These are phyloP conservation scores for Blastobotrys persicus DNA, from an alignment of 1,139 yeast species.

Conservation along the genomic window DNA sequence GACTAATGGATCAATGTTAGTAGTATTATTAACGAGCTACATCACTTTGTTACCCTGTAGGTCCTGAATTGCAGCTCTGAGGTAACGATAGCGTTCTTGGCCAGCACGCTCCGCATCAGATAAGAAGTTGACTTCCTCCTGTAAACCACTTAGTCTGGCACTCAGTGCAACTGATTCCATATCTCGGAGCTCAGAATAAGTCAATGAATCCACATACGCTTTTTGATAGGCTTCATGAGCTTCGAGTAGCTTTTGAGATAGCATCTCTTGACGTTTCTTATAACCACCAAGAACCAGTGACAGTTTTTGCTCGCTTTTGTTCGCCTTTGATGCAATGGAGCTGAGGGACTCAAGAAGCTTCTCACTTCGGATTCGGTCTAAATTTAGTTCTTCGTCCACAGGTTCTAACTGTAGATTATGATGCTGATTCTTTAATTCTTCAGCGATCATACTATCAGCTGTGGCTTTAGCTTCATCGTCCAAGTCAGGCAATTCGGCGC, in stretches of 20 bases:
- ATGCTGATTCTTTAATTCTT: slow-evolving; percentile 25
- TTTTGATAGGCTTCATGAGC: slow-evolving; percentile 33
- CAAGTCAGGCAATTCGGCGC: slow-evolving; percentile 39
- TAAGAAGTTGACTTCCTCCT: slow-evolving; percentile 43
- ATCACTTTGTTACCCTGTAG: neutral
- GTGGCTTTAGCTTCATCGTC: slow-evolving; percentile 40
- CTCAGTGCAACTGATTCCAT: slow-evolving; percentile 40
- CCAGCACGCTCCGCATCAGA: slow-evolving; percentile 42
- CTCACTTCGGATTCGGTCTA: neutral
- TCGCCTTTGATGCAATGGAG: slow-evolving; percentile 33
- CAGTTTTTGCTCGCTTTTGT: slow-evolving; percentile 40
- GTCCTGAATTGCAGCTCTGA: slow-evolving; percentile 7
- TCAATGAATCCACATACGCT: slow-evolving; percentile 29
- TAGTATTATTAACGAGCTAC: neutral
- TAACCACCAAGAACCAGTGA: slow-evolving; percentile 40
- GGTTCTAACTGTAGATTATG: neutral
- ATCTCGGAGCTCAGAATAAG: slow-evolving; percentile 30
- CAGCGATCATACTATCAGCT: slow-evolving; percentile 38
- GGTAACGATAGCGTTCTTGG: slow-evolving; percentile 35
- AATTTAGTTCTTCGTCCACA: neutral
- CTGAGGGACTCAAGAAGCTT: neutral
- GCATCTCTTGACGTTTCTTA: slow-evolving; percentile 33
- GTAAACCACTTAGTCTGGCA: slow-evolving; percentile 37
- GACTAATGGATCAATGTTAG: neutral
- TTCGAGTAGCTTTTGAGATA: slow-evolving; percentile 33